Percentiles rank a stretch among this genome's conserved stretches.
Conservation (phyloP, 2,329 filamentous ascomycete genomes). For the Diaporthe vexans region DNA sequence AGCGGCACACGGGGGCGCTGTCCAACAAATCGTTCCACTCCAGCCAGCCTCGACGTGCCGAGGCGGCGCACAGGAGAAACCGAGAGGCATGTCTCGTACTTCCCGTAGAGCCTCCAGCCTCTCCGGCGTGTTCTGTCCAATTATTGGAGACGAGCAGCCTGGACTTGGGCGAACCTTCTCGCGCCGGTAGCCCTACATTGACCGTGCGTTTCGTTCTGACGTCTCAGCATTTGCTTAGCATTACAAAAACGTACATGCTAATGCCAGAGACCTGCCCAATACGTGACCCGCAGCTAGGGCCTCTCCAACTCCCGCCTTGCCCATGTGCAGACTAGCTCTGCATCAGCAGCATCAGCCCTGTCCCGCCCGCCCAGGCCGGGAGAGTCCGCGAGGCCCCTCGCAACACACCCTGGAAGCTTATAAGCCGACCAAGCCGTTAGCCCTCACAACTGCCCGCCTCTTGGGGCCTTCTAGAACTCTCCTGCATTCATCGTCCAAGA, state of each 20-base stretch:
- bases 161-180: conserved; percentile 4
- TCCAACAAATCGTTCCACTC: neutral
- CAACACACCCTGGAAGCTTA: neutral
- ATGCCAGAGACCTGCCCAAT: conserved; percentile 4
- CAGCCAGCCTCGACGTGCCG: conserved; percentile 12
- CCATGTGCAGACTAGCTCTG: conserved; percentile 27
- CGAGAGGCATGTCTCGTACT: neutral
- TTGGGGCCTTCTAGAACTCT: conserved; percentile 29
- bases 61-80: neutral
- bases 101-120: neutral
- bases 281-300: too few relatives aligned
- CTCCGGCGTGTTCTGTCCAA: conserved; percentile 11
- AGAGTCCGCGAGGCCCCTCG: neutral
- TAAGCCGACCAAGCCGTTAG: conserved; percentile 32
- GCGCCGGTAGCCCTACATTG: conserved; percentile 13
- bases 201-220: conserved; percentile 22
- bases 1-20: neutral
- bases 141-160: neutral
- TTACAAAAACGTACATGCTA: neutral
- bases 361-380: neutral
- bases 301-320: too few relatives aligned
- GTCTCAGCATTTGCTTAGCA: conserved; percentile 34
- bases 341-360: conserved; percentile 16
- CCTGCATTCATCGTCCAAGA: neutral
- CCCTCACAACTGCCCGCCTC: neutral